Conservation (phyloP, 2,329 filamentous ascomycete genomes). For the Calonectria multiphialidica region DNA sequence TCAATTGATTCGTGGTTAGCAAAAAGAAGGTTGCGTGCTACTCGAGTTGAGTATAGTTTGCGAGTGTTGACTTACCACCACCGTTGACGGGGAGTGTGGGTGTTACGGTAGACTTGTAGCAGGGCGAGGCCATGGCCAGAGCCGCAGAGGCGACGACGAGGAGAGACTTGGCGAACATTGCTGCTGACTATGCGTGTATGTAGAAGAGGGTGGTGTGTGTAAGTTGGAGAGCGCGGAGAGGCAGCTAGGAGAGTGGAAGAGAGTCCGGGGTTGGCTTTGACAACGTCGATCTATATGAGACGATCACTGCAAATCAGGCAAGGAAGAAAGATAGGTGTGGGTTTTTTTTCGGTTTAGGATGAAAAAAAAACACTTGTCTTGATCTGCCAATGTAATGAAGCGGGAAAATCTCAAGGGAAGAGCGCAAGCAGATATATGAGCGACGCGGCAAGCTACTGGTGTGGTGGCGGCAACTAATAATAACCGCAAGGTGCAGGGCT, state of each 20-base stretch:
- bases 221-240: slow-evolving; percentile 20
- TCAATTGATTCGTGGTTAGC: slow-evolving; percentile 22
- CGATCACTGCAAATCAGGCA: slow-evolving; percentile 27
- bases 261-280: slow-evolving; percentile 8
- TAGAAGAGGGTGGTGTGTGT: neutral
- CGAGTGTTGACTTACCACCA: slow-evolving; percentile 47
- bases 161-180: slow-evolving; percentile 50
- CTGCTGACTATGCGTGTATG: slow-evolving; percentile 19
- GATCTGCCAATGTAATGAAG: neutral
- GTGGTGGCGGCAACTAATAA: slow-evolving; percentile 44
- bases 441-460: slow-evolving; percentile 18
- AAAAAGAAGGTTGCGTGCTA: neutral
- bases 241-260: neutral
- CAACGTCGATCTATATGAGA: slow-evolving; percentile 31
- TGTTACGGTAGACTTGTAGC: slow-evolving; percentile 29
- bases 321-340: slow-evolving; percentile 15
- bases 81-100: slow-evolving; percentile 55
- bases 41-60: neutral
- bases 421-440: slow-evolving; percentile 14
- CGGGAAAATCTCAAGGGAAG: neutral
- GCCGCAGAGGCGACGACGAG: slow-evolving; percentile 50
- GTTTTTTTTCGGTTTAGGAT: neutral
- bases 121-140: slow-evolving; percentile 46
- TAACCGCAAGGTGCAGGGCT: slow-evolving; percentile 39
- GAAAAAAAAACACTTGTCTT: neutral